Evolutionary conservation across 257 asterid genomes (phyloP), one percentile per base, ranked within the genome.

Genomic region (Solanum medicagineum): DNA sequence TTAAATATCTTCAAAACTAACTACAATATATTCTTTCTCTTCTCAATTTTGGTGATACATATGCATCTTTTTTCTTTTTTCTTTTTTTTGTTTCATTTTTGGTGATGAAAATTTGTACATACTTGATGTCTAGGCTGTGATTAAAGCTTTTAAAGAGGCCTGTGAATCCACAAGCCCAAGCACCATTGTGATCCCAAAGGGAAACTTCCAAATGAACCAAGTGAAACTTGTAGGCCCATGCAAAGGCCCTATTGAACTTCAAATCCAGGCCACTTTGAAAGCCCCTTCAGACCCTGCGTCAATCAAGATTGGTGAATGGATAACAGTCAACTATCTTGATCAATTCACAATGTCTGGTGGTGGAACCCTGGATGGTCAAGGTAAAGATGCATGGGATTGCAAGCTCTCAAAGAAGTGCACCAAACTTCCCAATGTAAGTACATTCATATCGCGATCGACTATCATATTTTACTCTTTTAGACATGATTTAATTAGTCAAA

Each of bases 321-420:
- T 89, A 44, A 55, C 70, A 9, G 4, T 87, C 51, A 54, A 80
- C 26, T 22, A 44, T 17, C 60, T 89, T 32, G 87, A 87, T 49
- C 17, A 70, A 2, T 85, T 89, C 60, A 85, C 73, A 15, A 84
- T 89, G 36, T 55, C 79, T 13, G 90, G 90, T 42, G 87, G 87
- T 81, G 88, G 83, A 14, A 81, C 13, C 6, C 85, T 89, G 71
- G 90, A 89, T 85, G 90, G 91, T 15, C 90, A 89, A 84, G 91
- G 90, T 53, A 68, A 74, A 20, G 19, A 19, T 44, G 83, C 89
- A 13, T 89, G 87, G 87, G 45, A 87, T 36, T 87, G 91, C 70
- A 68, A 29, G 8, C 9, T 80, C 60, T 83, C 86, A 6, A 75
- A 75, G 26, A 75, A 79, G 5, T 89, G 89, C 79, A 24, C 42